Conservation (phyloP, 208 protist genomes). For the Leishmania braziliensis region DNA sequence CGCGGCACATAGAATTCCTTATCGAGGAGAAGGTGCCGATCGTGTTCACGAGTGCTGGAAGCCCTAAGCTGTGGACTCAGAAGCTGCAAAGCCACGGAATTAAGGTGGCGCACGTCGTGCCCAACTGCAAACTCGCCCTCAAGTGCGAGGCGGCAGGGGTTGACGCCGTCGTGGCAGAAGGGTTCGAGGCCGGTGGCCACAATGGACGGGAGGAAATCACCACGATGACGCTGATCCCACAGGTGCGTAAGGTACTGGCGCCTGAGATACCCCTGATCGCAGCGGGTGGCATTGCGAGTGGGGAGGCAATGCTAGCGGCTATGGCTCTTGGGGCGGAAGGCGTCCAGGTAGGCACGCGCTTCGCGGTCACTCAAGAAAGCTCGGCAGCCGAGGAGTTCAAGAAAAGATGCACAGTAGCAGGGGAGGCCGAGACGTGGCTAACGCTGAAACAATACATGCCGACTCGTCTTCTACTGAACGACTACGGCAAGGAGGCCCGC, state of each 20-base stretch:
- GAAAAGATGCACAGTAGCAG: slow-evolving; percentile 34
- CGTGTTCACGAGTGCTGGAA: slow-evolving; percentile 88
- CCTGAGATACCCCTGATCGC: slow-evolving; percentile 76
- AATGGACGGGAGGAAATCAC: slow-evolving; percentile 72
- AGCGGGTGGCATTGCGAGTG: slow-evolving; percentile 69
- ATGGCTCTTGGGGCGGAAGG: slow-evolving; percentile 82
- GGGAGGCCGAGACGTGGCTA: slow-evolving; percentile 63
- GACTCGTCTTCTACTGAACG: slow-evolving; percentile 60
- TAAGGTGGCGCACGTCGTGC: slow-evolving; percentile 82
- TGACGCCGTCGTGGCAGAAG: slow-evolving; percentile 80
- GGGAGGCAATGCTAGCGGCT: slow-evolving; percentile 55
- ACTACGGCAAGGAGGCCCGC: slow-evolving; percentile 53
- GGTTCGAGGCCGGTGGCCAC: slow-evolving; percentile 80
- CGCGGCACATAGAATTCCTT: slow-evolving; percentile 55
- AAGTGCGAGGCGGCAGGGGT: slow-evolving; percentile 75
- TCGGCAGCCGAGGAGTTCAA: slow-evolving; percentile 57
- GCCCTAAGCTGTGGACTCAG: slow-evolving; percentile 72
- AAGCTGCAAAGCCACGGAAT: slow-evolving; percentile 70
- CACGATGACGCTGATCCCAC: slow-evolving; percentile 67
- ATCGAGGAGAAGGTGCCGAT: slow-evolving; percentile 86
- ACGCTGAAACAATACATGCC: slow-evolving; percentile 69
- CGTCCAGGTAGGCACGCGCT: slow-evolving; percentile 79
- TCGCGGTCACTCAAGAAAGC: slow-evolving; percentile 71
- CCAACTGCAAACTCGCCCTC: slow-evolving; percentile 73
- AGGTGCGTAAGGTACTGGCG: slow-evolving; percentile 51